A percentile compares a stretch with the other conserved stretches of the same genome.
phyloP scores from a whole-genome alignment of 2,329 filamentous ascomycete genomes.

The Raffaelea deltoideospora region DNA sequence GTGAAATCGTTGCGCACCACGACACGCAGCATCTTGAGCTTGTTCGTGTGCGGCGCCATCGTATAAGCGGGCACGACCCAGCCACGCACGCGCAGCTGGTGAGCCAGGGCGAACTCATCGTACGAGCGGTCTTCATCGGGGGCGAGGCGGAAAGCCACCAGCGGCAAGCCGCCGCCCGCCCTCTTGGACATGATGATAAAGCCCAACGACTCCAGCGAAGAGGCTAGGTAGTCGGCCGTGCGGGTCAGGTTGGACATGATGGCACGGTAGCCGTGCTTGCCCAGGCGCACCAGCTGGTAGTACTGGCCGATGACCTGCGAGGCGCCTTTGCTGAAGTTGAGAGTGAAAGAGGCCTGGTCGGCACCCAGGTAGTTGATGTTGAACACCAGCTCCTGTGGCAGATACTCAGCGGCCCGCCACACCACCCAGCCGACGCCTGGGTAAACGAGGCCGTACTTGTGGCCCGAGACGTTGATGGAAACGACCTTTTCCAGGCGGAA shows the following conservation, averaged over 20 bases:
- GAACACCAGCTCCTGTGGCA: slow-evolving; percentile 88
- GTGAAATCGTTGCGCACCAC: slow-evolving; percentile 90
- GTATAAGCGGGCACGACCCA: slow-evolving; percentile 97
- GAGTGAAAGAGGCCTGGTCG: slow-evolving; percentile 86
- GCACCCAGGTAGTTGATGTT: slow-evolving; percentile 98
- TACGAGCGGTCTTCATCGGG: slow-evolving; percentile 43
- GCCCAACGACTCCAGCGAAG: slow-evolving; percentile 55
- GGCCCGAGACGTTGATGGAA: slow-evolving; percentile 86
- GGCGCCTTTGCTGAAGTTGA: slow-evolving; percentile 94
- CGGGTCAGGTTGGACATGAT: slow-evolving; percentile 93
- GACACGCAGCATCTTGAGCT: slow-evolving; percentile 80
- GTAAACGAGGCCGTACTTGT: slow-evolving; percentile 67
- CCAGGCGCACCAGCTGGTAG: slow-evolving; percentile 90
- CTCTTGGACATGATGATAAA: slow-evolving; percentile 82
- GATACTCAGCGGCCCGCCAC: slow-evolving; percentile 69
- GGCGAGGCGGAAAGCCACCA: slow-evolving; percentile 76
- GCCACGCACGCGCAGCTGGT: slow-evolving; percentile 70
- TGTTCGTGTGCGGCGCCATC: slow-evolving; percentile 77
- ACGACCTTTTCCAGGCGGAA: slow-evolving; percentile 81
- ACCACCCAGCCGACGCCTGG: slow-evolving; percentile 90
- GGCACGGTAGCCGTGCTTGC: slow-evolving; percentile 77
- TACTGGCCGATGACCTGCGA: slow-evolving; percentile 94
- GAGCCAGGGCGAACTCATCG: slow-evolving; percentile 67
- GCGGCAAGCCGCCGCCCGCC: slow-evolving; percentile 62
- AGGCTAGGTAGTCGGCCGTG: slow-evolving; percentile 74